Base-by-base conservation (phyloP, 352 stramenopile species). In the Pythium guiyangense region DNA sequence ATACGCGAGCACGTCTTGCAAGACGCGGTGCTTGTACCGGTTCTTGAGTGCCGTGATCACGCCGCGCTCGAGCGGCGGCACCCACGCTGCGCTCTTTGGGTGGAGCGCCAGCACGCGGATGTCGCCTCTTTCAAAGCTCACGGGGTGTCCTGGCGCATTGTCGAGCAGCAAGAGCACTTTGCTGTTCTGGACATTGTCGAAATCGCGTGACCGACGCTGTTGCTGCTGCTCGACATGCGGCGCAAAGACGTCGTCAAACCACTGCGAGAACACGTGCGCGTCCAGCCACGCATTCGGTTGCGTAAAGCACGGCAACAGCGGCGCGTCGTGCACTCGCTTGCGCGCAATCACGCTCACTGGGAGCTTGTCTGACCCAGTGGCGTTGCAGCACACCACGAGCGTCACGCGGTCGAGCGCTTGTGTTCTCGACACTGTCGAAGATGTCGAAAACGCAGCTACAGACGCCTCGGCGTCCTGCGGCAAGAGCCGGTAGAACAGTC, bases 1-100 rank as follows among this genome's bases (percentile, higher is more conserved):
- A 18, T 61, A 57, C 22, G 60, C 60, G 34, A 70, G 60, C 27
- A 70, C 26, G 48, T 67, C 64, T 25, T 26, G 47, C n/a, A 70
- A 47, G 6, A 70, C 34, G 15, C 40, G 20, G 20, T 34, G 56
- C 26, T 70, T 70, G 52, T 67, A 70, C 18, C 63, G 59, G 26
- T 64, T 70, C 57, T 70, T 70, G 18, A 70, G 60, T 20, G 59
- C 55, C 6, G 54, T 56, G 18, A 64, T 46, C 34, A 70, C 53
- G 34, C 64, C 64, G 34, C 60, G 48, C 37, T 67, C 60, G 31
- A 70, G 51, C 9, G 64, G 64, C 52, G 58, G 64, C 18, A 52
- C 25, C 49, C 64, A 60, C 52, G 59, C 52, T 1, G 31, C 46
- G 42, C 42, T 58, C 27, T 34, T 31, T 5, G 51, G 51, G 8